phyloP scores from a whole-genome alignment of 805 yeast genomes.

The Saccharomycopsis sp. region DNA sequence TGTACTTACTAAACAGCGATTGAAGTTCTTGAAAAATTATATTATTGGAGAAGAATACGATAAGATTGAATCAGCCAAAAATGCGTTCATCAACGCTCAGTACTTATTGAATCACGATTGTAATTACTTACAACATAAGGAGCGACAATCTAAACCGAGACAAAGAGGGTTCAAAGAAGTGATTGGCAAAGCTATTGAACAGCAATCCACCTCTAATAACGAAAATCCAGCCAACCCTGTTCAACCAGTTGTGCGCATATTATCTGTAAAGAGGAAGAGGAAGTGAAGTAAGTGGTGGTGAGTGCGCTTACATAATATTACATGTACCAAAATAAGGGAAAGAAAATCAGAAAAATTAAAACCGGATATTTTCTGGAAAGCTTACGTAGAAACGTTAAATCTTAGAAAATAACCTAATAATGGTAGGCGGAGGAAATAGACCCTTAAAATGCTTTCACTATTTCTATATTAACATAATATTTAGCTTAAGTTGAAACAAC shows the following conservation, averaged over 20 bases:
- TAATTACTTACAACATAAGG: background rate
- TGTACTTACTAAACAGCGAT: slow-evolving; percentile 26
- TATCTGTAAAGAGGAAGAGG: background rate
- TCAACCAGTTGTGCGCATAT: background rate
- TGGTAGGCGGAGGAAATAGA: no score
- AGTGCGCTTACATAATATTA: background rate
- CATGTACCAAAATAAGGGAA: background rate
- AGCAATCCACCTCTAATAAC: no score
- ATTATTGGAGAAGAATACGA: slow-evolving; percentile 45
- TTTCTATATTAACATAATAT: no score
- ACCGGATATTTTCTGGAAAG: no score
- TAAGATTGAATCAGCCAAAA: slow-evolving; percentile 31
- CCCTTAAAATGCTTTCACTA: no score
- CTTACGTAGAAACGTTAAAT: no score
- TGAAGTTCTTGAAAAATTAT: slow-evolving; percentile 34
- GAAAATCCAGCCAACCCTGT: background rate
- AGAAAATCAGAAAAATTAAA: no score
- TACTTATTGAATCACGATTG: slow-evolving; percentile 23
- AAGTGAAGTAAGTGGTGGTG: background rate
- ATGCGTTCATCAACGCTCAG: slow-evolving; percentile 32
- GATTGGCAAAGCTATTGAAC: background rate
- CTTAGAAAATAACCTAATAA: no score
- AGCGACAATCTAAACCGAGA: background rate
- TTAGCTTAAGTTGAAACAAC: slow-evolving; percentile 9
- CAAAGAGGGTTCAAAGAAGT: slow-evolving; percentile 6